Evolutionary conservation across 2,329 filamentous ascomycete genomes (phyloP), one percentile per base, ranked within the genome.

Genomic region (Exophiala aquamarina): DNA sequence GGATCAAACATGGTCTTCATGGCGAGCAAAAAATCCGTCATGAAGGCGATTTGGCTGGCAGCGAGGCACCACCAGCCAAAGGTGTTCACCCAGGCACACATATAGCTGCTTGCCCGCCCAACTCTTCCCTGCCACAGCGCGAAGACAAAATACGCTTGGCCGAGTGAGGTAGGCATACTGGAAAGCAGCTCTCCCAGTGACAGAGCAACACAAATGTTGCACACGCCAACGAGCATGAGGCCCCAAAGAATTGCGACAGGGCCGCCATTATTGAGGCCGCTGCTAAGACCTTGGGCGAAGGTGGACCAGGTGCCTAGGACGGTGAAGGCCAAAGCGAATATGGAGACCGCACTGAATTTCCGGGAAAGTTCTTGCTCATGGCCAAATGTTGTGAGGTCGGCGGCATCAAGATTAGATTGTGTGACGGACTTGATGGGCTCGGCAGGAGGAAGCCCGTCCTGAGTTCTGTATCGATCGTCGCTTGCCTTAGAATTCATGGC

Each of bases 81-180:
- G 0, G 73, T 78, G 61, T 81, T 81, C 57, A 81, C 78, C 76
- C 77, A 81, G 2, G 78, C 78, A 53, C 76, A 79, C 63, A 81
- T 70, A 56, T 81, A 82, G 1, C 75, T 78, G 3, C 63, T 57
- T 50, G 79, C 77, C 2, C 78, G 70, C 2, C 77, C 78, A 1
- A 56, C 35, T 1, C 61, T 62, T 11, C 58, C 57, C 47, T 62
- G 38, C 68, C 71, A 63, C 41, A 77, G 62, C 8, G 69, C 66
- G 49, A 71, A 68, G 1, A 76, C 70, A 77, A 78, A 83, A 60
- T 78, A 81, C 0, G 78, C 78, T 63, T 83, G 79, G 0, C 79
- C 79, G 2, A 82, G 65, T 0, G 79, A 78, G 0, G 78, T 82
- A 3, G 79, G 79, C 78, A 82, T 81, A 52, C 71, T 74, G 52